Conservation (phyloP, 352 stramenopile genomes). For the Pythium biforme region DNA sequence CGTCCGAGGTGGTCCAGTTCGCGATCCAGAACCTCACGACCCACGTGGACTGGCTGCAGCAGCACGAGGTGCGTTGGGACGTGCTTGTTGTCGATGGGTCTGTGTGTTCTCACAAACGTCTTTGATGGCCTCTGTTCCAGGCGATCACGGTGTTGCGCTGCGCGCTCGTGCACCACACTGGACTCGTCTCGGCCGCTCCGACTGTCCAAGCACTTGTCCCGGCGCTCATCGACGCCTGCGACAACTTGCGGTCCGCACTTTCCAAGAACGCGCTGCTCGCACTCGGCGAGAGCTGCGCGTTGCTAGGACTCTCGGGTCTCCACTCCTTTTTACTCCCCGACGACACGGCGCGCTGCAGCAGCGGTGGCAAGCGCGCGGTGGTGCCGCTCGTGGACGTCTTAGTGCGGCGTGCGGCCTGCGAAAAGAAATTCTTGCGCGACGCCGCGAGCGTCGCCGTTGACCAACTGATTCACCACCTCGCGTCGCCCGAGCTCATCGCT, state of each 20-base stretch:
- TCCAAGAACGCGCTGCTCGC: constrained; percentile 73
- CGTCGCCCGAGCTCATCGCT: constrained; percentile 41
- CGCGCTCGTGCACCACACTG: constrained; percentile 51
- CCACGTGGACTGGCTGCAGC: constrained; percentile 52
- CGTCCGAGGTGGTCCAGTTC: neutral
- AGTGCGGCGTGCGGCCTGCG: constrained; percentile 60
- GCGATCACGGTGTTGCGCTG: constrained; percentile 48
- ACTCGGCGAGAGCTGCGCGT: constrained; percentile 58
- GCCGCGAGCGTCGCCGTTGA: constrained; percentile 39
- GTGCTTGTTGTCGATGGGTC: neutral
- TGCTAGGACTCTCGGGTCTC: constrained; percentile 26
- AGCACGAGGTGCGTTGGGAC: constrained; percentile 44
- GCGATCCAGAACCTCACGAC: constrained; percentile 33
- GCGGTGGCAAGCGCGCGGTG: neutral
- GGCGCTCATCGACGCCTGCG: constrained; percentile 38
- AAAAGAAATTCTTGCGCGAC: constrained; percentile 76
- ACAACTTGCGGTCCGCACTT: constrained; percentile 67
- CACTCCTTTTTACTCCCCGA: constrained; percentile 13
- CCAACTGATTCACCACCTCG: constrained; percentile 40
- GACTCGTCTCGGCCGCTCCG: constrained; percentile 22
- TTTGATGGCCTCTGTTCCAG: constrained; percentile 13
- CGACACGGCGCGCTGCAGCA: neutral
- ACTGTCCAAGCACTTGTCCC: constrained; percentile 34
- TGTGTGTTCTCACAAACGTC: neutral
- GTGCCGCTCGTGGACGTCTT: constrained; percentile 41